A percentile compares a stretch with the other conserved stretches of the same genome.
Evolutionary conservation across 2,329 filamentous ascomycete genomes (phyloP).

Genomic region (Cladosporium sp.): DNA sequence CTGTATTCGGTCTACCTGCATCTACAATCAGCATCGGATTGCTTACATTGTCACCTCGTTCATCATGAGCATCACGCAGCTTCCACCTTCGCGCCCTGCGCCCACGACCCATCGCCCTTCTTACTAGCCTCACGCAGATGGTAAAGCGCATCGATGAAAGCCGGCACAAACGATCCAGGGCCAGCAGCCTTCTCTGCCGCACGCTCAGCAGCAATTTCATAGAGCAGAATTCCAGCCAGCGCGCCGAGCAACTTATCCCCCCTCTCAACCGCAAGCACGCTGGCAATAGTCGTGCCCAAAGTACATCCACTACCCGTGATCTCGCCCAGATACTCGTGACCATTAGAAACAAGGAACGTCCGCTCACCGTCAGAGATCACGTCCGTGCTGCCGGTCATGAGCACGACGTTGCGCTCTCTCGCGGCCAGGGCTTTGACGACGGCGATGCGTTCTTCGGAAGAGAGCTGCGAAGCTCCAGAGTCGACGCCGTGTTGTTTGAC

Average conservation of each 20-base stretch:
- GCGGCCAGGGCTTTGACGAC: slow-evolving; percentile 68
- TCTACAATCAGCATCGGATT: neutral
- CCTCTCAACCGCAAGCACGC: slow-evolving; percentile 66
- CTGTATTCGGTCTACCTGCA: too few species aligned
- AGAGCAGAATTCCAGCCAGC: slow-evolving; percentile 73
- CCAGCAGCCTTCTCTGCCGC: slow-evolving; percentile 63
- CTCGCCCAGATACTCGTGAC: slow-evolving; percentile 68
- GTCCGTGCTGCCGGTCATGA: slow-evolving; percentile 81
- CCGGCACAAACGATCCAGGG: slow-evolving; percentile 83
- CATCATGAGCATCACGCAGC: neutral
- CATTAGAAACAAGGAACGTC: slow-evolving; percentile 72
- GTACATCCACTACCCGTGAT: slow-evolving; percentile 81
- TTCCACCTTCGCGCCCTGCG: slow-evolving; percentile 54
- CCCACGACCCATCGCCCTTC: slow-evolving; percentile 54
- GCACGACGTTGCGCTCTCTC: slow-evolving; percentile 69
- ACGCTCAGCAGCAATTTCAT: slow-evolving; percentile 74
- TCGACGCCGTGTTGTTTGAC: slow-evolving; percentile 80
- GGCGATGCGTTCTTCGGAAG: slow-evolving; percentile 57
- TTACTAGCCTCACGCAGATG: slow-evolving; percentile 51
- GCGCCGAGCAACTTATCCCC: slow-evolving; percentile 71
- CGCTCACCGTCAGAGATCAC: slow-evolving; percentile 72
- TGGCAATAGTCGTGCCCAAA: slow-evolving; percentile 78
- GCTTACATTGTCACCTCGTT: neutral
- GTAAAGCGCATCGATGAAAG: slow-evolving; percentile 75
- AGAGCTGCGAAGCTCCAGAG: slow-evolving; percentile 61